phyloP scores from a whole-genome alignment of 768 basidiomycete genomes.

The Hortiboletus campestris region DNA sequence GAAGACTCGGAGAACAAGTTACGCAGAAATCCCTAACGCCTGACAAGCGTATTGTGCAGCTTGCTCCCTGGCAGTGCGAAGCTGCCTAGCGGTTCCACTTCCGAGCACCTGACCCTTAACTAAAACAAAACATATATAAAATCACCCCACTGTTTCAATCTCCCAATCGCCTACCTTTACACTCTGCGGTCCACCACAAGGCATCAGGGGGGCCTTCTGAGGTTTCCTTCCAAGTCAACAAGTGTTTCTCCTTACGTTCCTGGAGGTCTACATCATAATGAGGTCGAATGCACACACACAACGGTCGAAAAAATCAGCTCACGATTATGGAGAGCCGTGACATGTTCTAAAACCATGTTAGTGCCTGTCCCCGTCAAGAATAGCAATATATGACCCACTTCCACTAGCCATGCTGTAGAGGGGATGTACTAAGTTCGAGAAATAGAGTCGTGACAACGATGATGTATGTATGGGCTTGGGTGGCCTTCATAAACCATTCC shows the following conservation, averaged over 20 bases:
- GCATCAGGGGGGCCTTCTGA: constrained; percentile 42
- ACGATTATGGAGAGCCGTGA: constrained; percentile 48
- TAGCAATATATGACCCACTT: constrained; percentile 14
- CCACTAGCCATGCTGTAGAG: constrained; percentile 17
- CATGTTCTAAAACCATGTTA: constrained; percentile 28
- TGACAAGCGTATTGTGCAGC: constrained; percentile 47
- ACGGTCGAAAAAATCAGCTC: constrained; percentile 14
- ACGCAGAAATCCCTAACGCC: constrained; percentile 25
- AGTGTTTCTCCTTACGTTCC: constrained; percentile 22
- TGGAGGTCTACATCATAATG: constrained; percentile 37
- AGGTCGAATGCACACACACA: background rate
- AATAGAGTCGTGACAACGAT: background rate
- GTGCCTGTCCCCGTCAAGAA: background rate
- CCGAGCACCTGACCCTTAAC: constrained; percentile 51
- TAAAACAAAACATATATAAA: constrained; percentile 23
- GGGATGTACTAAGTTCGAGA: background rate
- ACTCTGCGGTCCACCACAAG: constrained; percentile 50
- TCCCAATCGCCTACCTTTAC: constrained; percentile 46
- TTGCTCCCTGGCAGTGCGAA: constrained; percentile 45
- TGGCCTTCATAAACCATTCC: background rate
- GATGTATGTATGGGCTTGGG: background rate
- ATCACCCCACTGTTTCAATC: background rate
- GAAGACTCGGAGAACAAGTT: background rate
- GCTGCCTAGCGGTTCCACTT: constrained; percentile 41
- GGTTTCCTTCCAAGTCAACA: constrained; percentile 43